A percentile compares a stretch with the other conserved stretches of the same genome.
Evolutionary conservation across 345 rosid species (phyloP).

Genomic region (Salix exigua): DNA sequence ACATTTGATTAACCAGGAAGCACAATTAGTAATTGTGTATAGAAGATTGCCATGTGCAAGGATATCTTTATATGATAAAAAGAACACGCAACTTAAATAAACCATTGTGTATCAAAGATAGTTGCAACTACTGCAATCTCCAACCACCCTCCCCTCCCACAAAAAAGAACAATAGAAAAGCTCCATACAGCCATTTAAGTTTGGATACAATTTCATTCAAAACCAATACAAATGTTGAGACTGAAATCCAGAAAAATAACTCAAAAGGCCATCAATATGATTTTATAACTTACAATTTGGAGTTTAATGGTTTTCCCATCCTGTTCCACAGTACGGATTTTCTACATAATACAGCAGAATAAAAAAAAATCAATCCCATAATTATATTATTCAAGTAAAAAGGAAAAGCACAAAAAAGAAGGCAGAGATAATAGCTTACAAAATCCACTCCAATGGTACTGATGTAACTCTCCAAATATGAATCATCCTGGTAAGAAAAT

Average conservation of each 20-base stretch:
- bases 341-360: constrained; percentile 7
- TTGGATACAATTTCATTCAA: not conserved
- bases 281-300: constrained; percentile 24
- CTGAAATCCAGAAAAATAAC: not conserved
- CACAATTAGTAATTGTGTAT: not conserved
- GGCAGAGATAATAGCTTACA: constrained; percentile 33
- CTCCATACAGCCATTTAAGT: not conserved
- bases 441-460: constrained; percentile 87
- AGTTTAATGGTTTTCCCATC: constrained; percentile 37
- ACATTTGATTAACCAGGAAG: not conserved
- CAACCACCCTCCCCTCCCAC: not conserved
- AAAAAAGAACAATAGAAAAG: not conserved
- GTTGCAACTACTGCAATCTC: not conserved
- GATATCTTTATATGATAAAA: not conserved
- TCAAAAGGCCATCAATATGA: not conserved
- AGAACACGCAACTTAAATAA: not conserved
- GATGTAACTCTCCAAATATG: constrained; percentile 75
- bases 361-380: constrained; percentile 2
- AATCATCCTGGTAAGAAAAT: constrained; percentile 52
- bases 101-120: not conserved
- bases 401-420: not conserved
- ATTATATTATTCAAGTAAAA: not conserved
- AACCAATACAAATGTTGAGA: not conserved
- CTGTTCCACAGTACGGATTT: constrained; percentile 38
- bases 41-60: not conserved